Evolutionary conservation across 176 grass and related monocot genomes (phyloP).

Genomic region (Luzula sylvatica): DNA sequence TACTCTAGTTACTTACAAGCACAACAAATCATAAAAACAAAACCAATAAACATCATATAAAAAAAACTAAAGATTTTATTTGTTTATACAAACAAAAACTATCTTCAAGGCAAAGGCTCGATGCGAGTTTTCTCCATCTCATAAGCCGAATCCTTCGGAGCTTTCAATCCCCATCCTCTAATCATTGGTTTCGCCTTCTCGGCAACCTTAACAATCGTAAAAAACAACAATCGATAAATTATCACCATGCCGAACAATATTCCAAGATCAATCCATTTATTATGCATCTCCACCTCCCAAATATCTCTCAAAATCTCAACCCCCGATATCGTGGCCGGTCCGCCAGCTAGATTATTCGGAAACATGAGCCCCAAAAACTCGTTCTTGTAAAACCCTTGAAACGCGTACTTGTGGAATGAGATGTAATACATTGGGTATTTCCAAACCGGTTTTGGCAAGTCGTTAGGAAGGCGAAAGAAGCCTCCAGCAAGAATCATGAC

Average conservation of each 20-base stretch:
- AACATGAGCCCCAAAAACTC: conserved; percentile 72
- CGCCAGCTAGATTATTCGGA: conserved; percentile 34
- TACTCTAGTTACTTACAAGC: no score
- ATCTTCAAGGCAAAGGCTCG: no score
- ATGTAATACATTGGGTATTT: conserved; percentile 79
- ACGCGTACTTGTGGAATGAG: conserved; percentile 74
- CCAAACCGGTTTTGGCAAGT: conserved; percentile 63
- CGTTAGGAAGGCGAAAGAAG: conserved; percentile 67
- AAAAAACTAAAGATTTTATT: no score
- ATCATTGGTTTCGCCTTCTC: conserved; percentile 68
- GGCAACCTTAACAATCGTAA: conserved; percentile 46
- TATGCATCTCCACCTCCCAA: conserved; percentile 71
- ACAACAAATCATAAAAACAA: no score
- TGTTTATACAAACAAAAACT: no score
- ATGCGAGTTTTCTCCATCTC: no score
- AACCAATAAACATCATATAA: no score
- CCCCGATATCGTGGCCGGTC: conserved; percentile 34
- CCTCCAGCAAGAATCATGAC: conserved; percentile 90
- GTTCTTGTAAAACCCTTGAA: conserved; percentile 85
- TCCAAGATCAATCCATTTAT: conserved; percentile 71
- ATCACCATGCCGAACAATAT: conserved; percentile 58
- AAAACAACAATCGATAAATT: conserved; percentile 55
- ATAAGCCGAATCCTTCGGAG: conserved; percentile 2
- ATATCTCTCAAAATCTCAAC: conserved; percentile 36
- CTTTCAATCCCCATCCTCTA: conserved; percentile 32